phyloP scores from a whole-genome alignment of 768 basidiomycete species.

The Pleurotus tuoliensis region DNA sequence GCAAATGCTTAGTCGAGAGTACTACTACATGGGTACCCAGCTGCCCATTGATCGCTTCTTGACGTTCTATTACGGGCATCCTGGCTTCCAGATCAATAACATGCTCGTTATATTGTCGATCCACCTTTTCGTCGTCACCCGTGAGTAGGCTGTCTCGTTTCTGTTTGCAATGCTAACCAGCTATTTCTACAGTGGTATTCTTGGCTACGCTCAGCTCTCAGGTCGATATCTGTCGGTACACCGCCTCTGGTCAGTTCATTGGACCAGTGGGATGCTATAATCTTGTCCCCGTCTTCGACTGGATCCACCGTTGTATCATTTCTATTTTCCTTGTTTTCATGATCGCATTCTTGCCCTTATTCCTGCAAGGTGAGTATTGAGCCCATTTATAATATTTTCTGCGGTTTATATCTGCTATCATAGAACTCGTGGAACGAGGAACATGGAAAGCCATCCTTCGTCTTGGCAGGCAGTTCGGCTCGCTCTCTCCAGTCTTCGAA shows the following conservation, averaged over 20 bases:
- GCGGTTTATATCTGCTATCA: conserved; percentile 13
- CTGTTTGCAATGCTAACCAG: conserved; percentile 12
- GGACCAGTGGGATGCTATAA: conserved; percentile 92
- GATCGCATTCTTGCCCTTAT: conserved; percentile 92
- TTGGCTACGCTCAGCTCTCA: conserved; percentile 88
- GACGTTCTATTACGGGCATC: conserved; percentile 99
- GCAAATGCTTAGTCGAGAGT: conserved; percentile 98
- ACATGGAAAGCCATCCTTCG: conserved; percentile 89
- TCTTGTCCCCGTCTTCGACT: conserved; percentile 86
- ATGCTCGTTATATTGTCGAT: conserved; percentile 98
- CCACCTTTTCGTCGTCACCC: conserved; percentile 89
- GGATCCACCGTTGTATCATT: conserved; percentile 96
- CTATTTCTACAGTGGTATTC: conserved; percentile 70
- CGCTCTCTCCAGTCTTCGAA: conserved; percentile 93
- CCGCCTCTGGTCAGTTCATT: conserved; percentile 62
- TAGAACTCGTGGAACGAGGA: conserved; percentile 94
- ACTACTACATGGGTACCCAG: conserved; percentile 98
- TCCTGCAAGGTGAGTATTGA: conserved; percentile 75
- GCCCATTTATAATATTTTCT: neutral
- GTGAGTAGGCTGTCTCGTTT: conserved; percentile 41
- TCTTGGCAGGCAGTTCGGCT: conserved; percentile 90
- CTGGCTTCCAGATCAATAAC: conserved; percentile 99
- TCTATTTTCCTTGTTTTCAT: conserved; percentile 98
- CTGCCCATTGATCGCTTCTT: conserved; percentile 97
- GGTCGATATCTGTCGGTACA: conserved; percentile 78